phyloP scores from a whole-genome alignment of 2,329 filamentous ascomycete species.

The Calonectria fujianensis region DNA sequence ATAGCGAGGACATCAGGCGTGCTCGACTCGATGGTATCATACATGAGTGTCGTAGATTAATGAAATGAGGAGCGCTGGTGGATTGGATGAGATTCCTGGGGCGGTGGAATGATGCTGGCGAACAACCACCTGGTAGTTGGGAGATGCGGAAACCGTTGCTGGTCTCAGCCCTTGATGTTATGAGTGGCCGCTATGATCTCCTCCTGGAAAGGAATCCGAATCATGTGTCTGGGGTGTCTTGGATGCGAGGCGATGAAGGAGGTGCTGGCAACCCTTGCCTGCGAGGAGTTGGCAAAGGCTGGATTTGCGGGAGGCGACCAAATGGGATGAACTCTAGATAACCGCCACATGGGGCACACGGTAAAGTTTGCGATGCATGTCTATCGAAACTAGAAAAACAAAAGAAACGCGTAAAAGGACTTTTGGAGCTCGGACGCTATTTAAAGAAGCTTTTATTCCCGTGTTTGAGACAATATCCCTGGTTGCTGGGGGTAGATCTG shows the following conservation, averaged over 20 bases:
- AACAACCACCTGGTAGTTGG: constrained; percentile 23
- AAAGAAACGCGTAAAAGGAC: constrained; percentile 27
- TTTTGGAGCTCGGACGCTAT: constrained; percentile 9
- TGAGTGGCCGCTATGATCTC: constrained; percentile 3
- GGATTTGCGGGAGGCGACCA: background rate
- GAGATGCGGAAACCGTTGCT: background rate
- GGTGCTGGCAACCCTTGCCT: constrained; percentile 12
- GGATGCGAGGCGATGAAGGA: background rate
- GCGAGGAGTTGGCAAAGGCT: constrained; percentile 14
- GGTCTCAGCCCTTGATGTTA: background rate
- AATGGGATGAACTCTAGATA: constrained; percentile 24
- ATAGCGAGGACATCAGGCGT: constrained; percentile 45
- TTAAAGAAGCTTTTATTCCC: constrained; percentile 22
- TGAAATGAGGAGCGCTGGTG: background rate
- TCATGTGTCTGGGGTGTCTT: constrained; percentile 23
- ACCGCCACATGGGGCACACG: constrained; percentile 22
- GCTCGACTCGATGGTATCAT: constrained; percentile 45
- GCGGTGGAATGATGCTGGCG: constrained; percentile 1
- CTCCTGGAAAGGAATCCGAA: background rate
- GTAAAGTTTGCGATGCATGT: constrained; percentile 23
- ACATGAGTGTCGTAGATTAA: constrained; percentile 31
- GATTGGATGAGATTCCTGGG: constrained; percentile 15
- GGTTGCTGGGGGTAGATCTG: constrained; percentile 27
- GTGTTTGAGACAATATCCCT: constrained; percentile 24
- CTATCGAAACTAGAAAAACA: constrained; percentile 17